Base-by-base conservation (phyloP, 345 rosid species). In the Mercurialis annua region DNA sequence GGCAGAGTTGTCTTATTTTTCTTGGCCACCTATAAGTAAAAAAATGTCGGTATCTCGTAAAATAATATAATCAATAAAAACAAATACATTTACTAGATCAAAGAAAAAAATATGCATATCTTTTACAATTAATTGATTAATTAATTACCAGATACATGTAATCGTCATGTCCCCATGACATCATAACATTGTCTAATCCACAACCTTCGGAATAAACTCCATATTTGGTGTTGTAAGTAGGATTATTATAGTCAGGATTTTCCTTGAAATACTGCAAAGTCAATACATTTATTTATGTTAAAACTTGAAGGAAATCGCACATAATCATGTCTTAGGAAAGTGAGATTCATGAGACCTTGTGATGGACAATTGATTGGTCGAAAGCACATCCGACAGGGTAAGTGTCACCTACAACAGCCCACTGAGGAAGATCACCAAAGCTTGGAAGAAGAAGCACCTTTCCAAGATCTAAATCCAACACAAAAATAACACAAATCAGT, bases 351-450 rank as follows among this genome's bases (percentile, higher is more conserved):
- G 17, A 52, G 70, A 87, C 96, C 92, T 85, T 86, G 83, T 90
- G 83, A 71, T 90, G 96, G 72, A 90, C 89, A 49, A 86, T 77
- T 49, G 96, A 83, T 47, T 85, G 73, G 24, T 90, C 93, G 53
- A 88, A 92, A 6, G 86, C 90, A 64, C 98, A 92, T 10, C 93
- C 97, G 58, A 90, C 87, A 0, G 98, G 97, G 71, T 40, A 90
- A 0, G 92, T 92, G 73, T 93, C 96, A 5, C 96, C 98, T 30
- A 90, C 95, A 34, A 86, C 92, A 67, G 95, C 98, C 96, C 98
- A 92, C 43, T 92, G 98, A 64, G 95, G 92, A 17, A 90, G 97
- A 72, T 63, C 91, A 47, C 98, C 97, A 66, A 92, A 90, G 69
- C 73, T 71, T 6, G 90, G 83, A 57, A 72, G 92, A 68, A 86